Base-by-base conservation (phyloP, 139 green algal species). In the Chlorella sp. region DNA sequence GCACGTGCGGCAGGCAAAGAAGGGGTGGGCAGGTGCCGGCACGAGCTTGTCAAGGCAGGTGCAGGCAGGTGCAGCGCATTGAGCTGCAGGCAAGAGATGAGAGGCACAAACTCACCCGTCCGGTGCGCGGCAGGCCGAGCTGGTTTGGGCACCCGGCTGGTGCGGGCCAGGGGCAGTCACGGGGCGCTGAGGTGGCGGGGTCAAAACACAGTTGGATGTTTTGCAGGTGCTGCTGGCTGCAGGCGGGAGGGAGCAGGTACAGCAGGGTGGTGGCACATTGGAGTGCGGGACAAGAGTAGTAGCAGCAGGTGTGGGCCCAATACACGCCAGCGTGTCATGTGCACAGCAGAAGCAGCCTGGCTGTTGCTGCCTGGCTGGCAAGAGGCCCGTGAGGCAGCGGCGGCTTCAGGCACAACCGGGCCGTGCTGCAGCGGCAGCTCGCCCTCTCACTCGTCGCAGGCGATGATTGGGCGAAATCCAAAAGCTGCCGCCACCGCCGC, bases 161-260 rank as follows among this genome's bases (percentile, higher is more conserved):
- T 30, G 61, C 34, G 22, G 61, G 34, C 53, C 81, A 75, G 19
- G 57, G n/a, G 81, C 81, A 86, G 81, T 86, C 36, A 0, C 16
- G 0, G 19, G 19, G 61, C 30, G 32, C 32, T 3, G 19, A 0
- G 0, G n/a, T 76, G 18, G 78, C 81, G 3, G 57, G 53, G 21
- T 75, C n/a, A 22, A 86, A 86, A 57, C 81, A 86, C 4, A 86
- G 22, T 21, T 76, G 57, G 34, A 86, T 76, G 34, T 76, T 60
- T 57, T 21, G 53, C 78, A 84, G 39, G 39, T 37, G 78, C 78
- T 42, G 36, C 21, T 84, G 22, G 9, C 36, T 42, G 34, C 36
- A 57, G 11, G n/a, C 16, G 18, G 26, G 36, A 19, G 37, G 39
- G 78, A 19, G 32, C 14, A 40, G 78, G 21, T 32, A 16, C 64